Conservation (phyloP, 345 rosid genomes). For the Brassica rapa region DNA sequence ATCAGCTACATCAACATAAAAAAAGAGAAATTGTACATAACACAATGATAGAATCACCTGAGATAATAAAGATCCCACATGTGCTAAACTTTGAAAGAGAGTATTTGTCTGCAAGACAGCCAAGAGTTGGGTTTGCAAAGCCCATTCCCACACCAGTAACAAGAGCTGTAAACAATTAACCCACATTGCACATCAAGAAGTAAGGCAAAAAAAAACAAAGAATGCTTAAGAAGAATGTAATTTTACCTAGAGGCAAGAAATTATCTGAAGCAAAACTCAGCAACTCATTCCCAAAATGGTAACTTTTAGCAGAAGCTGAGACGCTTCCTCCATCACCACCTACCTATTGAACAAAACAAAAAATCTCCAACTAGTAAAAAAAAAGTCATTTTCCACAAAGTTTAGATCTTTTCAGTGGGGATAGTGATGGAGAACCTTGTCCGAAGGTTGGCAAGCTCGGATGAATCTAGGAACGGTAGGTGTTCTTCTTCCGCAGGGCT, state of each 20-base stretch:
- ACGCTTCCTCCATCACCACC: constrained; percentile 36
- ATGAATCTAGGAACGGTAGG: constrained; percentile 38
- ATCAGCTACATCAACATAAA: neutral
- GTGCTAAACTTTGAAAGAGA: constrained; percentile 75
- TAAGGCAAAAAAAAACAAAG: no score
- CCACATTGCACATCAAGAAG: neutral
- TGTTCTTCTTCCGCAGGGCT: constrained; percentile 19
- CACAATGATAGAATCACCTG: constrained; percentile 51
- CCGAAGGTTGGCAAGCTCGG: constrained; percentile 48
- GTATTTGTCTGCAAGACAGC: constrained; percentile 80
- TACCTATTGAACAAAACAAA: constrained; percentile 41
- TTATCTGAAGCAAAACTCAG: constrained; percentile 53
- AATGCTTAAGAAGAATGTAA: neutral
- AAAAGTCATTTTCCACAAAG: constrained; percentile 2
- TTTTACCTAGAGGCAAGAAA: constrained; percentile 78
- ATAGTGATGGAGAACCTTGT: constrained; percentile 42
- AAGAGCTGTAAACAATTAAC: constrained; percentile 58
- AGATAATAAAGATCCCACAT: constrained; percentile 71
- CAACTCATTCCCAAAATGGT: constrained; percentile 52
- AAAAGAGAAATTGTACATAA: neutral
- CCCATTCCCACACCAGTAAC: constrained; percentile 76
- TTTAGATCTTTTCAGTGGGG: neutral
- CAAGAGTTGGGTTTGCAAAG: constrained; percentile 80
- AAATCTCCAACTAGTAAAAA: neutral
- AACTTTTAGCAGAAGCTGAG: constrained; percentile 32